Conservation (phyloP, 1,284 basidiomycete genomes). For the Mycena sp. region DNA sequence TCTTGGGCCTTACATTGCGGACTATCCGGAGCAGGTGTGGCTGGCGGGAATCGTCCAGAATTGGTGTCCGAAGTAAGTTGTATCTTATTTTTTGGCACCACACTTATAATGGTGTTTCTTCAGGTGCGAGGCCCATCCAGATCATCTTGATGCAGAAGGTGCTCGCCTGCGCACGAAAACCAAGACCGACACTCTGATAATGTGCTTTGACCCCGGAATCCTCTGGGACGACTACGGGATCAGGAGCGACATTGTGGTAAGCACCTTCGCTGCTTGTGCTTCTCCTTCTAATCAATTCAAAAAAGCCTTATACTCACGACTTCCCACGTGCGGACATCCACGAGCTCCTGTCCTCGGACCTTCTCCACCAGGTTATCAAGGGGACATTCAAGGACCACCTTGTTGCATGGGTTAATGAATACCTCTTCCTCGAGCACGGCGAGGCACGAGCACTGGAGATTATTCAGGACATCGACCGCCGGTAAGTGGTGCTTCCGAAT, state of each 20-base stretch:
- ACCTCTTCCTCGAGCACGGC: too few species aligned
- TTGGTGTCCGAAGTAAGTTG: conserved; percentile 24
- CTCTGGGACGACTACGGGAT: conserved; percentile 30
- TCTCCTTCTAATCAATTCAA: too few species aligned
- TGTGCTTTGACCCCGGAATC: conserved; percentile 2
- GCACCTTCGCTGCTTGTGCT: too few species aligned
- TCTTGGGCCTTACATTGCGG: conserved; percentile 34
- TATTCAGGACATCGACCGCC: too few species aligned
- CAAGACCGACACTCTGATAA: conserved; percentile 6
- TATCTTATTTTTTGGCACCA: background rate
- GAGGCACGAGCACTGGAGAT: too few species aligned
- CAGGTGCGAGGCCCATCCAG: conserved; percentile 23
- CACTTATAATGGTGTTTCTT: background rate
- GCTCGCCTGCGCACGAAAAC: conserved; percentile 10
- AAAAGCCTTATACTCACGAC: too few species aligned
- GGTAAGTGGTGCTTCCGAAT: too few species aligned
- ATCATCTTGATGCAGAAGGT: conserved; percentile 17
- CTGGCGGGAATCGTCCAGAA: conserved; percentile 30
- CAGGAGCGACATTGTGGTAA: conserved; percentile 10
- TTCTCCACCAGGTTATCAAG: too few species aligned
- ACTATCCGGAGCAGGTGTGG: conserved; percentile 35
- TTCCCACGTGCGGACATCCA: too few species aligned
- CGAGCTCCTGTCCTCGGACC: too few species aligned
- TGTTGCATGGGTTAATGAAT: too few species aligned
- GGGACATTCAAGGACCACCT: too few species aligned